phyloP scores from a whole-genome alignment of 2,329 filamentous ascomycete species.

The Talaromyces funiculosus region DNA sequence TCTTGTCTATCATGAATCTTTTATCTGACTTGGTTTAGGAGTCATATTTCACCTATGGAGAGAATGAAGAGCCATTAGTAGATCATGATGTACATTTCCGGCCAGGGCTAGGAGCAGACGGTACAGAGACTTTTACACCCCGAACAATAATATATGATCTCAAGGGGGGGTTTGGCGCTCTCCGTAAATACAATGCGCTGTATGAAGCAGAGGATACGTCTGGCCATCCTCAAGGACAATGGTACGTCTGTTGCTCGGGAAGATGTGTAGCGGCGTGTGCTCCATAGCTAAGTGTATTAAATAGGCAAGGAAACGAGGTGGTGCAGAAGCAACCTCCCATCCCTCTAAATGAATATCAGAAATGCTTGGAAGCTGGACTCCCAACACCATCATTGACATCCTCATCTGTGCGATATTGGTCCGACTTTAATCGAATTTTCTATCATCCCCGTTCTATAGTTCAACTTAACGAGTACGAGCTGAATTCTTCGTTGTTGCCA shows the following conservation, averaged over 20 bases:
- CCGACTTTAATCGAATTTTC: conserved; percentile 87
- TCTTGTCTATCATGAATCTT: neutral
- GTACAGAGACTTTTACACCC: conserved; percentile 85
- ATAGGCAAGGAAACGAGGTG: conserved; percentile 61
- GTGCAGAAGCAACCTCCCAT: conserved; percentile 66
- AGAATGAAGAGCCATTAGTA: conserved; percentile 60
- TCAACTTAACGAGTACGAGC: conserved; percentile 80
- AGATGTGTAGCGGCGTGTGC: neutral
- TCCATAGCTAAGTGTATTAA: neutral
- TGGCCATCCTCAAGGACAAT: conserved; percentile 36
- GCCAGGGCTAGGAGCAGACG: conserved; percentile 73
- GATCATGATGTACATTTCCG: conserved; percentile 88
- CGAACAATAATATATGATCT: conserved; percentile 90
- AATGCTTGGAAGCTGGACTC: conserved; percentile 67
- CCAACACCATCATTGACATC: conserved; percentile 59
- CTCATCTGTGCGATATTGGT: conserved; percentile 85
- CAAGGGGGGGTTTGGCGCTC: conserved; percentile 84
- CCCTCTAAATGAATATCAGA: conserved; percentile 67
- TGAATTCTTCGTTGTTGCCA: conserved; percentile 72
- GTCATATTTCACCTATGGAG: conserved; percentile 89
- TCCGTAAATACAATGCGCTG: conserved; percentile 80
- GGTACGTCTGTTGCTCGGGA: conserved; percentile 30
- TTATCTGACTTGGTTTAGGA: conserved; percentile 53
- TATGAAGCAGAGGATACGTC: conserved; percentile 57
- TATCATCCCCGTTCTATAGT: conserved; percentile 85